Percentiles rank a stretch among this genome's conserved stretches.
phyloP scores from a whole-genome alignment of 345 rosid genomes.

The Gossypium thurberi region DNA sequence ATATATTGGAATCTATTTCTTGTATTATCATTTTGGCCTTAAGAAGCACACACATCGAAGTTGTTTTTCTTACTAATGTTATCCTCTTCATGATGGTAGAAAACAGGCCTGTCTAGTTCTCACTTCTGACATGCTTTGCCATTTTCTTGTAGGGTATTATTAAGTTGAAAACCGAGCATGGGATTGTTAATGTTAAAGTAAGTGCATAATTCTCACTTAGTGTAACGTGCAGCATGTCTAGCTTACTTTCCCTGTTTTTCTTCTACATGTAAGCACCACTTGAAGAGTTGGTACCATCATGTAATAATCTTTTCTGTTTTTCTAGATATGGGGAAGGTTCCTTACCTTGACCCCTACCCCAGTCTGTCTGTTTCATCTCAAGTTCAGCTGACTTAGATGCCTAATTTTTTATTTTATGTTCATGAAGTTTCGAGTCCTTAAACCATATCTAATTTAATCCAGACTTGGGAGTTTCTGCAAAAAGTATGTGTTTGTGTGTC shows the following conservation, averaged over 20 bases:
- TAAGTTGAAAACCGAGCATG: conserved; percentile 68
- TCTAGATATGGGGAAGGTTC: neutral
- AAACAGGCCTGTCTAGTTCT: neutral
- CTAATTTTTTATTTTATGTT: neutral
- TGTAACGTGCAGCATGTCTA: neutral
- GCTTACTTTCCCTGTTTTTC: neutral
- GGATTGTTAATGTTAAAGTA: conserved; percentile 73
- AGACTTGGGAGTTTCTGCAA: neutral
- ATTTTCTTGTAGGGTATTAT: conserved; percentile 59
- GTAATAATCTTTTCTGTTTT: neutral
- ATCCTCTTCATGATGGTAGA: neutral
- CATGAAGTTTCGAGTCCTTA: neutral
- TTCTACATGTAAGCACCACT: neutral
- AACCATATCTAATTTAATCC: neutral
- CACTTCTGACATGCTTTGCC: neutral
- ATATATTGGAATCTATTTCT: neutral
- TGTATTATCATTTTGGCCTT: neutral
- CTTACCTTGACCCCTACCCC: neutral
- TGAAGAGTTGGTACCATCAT: neutral
- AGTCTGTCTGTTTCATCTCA: neutral
- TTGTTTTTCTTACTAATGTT: neutral
- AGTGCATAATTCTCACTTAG: conserved; percentile 14
- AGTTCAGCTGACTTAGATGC: neutral
- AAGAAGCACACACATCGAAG: neutral
- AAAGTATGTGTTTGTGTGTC: neutral